Conservation (phyloP, 805 yeast species). For the Lipomyces sp. region DNA sequence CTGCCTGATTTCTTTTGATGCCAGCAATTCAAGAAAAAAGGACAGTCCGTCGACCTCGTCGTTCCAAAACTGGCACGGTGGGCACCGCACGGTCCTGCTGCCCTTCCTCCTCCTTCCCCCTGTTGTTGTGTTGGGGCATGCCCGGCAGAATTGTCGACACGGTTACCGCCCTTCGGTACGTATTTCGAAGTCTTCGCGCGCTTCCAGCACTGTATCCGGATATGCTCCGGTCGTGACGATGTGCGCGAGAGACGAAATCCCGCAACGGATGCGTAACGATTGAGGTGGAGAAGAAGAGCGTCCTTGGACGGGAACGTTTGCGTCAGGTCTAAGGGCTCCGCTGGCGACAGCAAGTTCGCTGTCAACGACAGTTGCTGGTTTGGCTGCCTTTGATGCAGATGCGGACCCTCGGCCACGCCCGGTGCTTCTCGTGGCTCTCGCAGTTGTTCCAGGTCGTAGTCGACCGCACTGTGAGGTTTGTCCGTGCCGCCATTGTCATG, state of each 20-base stretch:
- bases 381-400: no score
- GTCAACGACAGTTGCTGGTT: no score
- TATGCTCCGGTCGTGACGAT: conserved; percentile 27
- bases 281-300: conserved; percentile 19
- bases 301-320: conserved; percentile 25
- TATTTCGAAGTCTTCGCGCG: conserved; percentile 26
- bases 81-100: no score
- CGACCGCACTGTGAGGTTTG: no score
- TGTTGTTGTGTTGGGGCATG: conserved; percentile 15
- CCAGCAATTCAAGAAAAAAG: conserved; percentile 26
- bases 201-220: conserved; percentile 28
- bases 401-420: no score
- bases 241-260: conserved; percentile 26
- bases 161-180: no score
- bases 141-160: no score
- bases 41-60: conserved; percentile 25
- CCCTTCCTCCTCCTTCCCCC: no score
- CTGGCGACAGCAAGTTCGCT: no score
- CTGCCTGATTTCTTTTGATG: conserved; percentile 25
- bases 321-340: conserved; percentile 16
- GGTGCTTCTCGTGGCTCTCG: no score
- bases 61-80: conserved; percentile 22
- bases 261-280: conserved; percentile 18
- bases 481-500: no score
- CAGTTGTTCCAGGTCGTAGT: no score